These are phyloP conservation scores for Lactarius hatsudake DNA, from an alignment of 768 basidiomycete genomes.

Conservation along the genomic window DNA sequence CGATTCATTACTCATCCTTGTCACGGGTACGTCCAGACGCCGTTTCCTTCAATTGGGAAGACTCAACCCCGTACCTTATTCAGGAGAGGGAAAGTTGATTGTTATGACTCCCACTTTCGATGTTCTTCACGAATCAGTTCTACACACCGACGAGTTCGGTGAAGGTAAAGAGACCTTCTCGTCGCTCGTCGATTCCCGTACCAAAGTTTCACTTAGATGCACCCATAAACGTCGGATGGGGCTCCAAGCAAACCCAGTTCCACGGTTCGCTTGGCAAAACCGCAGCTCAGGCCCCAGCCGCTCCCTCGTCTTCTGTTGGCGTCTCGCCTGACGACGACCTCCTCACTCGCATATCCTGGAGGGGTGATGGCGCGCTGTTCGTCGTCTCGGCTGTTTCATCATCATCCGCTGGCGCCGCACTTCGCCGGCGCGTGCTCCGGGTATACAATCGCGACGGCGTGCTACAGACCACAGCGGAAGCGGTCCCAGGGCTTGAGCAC, in stretches of 20 bases:
- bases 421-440: slow-evolving; percentile 56
- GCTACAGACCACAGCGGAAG: slow-evolving; percentile 83
- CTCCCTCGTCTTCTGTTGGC: slow-evolving; percentile 41
- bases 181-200: neutral
- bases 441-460: slow-evolving; percentile 72
- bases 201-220: slow-evolving; percentile 51
- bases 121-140: slow-evolving; percentile 72
- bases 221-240: slow-evolving; percentile 97
- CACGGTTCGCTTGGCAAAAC: slow-evolving; percentile 92
- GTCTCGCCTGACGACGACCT: slow-evolving; percentile 70
- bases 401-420: slow-evolving; percentile 31
- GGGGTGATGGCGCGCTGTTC: slow-evolving; percentile 90
- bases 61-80: neutral
- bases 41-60: neutral
- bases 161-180: slow-evolving; percentile 52
- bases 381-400: slow-evolving; percentile 53
- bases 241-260: slow-evolving; percentile 94
- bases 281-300: slow-evolving; percentile 55
- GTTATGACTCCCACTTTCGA: slow-evolving; percentile 90
- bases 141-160: slow-evolving; percentile 78
- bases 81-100: slow-evolving; percentile 76
- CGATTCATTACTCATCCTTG: slow-evolving; percentile 76
- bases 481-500: slow-evolving; percentile 79
- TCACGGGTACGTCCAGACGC: slow-evolving; percentile 56
- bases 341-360: slow-evolving; percentile 80